A percentile compares a stretch with the other conserved stretches of the same genome.
Evolutionary conservation across 495 filamentous ascomycete genomes (phyloP).

Genomic region (Aspergillus egyptiacus): DNA sequence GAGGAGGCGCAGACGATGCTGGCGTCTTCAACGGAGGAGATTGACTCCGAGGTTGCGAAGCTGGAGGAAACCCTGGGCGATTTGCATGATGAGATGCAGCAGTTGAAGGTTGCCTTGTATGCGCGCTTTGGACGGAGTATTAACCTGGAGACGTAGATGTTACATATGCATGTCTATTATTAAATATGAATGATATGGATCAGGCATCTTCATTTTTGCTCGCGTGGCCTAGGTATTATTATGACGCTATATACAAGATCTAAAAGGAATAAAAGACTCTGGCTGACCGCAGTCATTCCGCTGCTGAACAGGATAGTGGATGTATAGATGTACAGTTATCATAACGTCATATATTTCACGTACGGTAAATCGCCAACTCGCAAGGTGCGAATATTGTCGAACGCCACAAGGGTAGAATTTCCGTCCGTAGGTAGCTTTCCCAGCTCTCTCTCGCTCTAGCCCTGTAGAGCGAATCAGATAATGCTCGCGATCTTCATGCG

Average conservation of each 20-base stretch:
- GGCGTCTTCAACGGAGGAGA: slow-evolving; percentile 57
- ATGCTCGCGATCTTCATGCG: slow-evolving; percentile 80
- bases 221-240: background rate
- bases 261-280: background rate
- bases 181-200: background rate
- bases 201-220: background rate
- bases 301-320: too few relatives aligned
- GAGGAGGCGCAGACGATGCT: slow-evolving; percentile 81
- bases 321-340: too few relatives aligned
- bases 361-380: too few relatives aligned
- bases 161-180: background rate
- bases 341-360: too few relatives aligned
- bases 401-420: too few relatives aligned
- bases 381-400: too few relatives aligned
- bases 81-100: slow-evolving; percentile 76
- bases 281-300: too few relatives aligned
- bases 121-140: slow-evolving; percentile 91
- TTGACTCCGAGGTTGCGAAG: slow-evolving; percentile 67
- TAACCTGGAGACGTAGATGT: slow-evolving; percentile 77
- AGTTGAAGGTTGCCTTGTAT: slow-evolving; percentile 86
- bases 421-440: too few relatives aligned
- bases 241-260: slow-evolving; percentile 2
- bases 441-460: background rate
- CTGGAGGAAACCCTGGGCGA: slow-evolving; percentile 69
- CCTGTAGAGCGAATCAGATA: slow-evolving; percentile 36